Percentiles rank a stretch among this genome's conserved stretches.
These are phyloP conservation scores for Ampelomyces quisqualis DNA, from an alignment of 2,329 filamentous ascomycete species.

Conservation along the genomic window DNA sequence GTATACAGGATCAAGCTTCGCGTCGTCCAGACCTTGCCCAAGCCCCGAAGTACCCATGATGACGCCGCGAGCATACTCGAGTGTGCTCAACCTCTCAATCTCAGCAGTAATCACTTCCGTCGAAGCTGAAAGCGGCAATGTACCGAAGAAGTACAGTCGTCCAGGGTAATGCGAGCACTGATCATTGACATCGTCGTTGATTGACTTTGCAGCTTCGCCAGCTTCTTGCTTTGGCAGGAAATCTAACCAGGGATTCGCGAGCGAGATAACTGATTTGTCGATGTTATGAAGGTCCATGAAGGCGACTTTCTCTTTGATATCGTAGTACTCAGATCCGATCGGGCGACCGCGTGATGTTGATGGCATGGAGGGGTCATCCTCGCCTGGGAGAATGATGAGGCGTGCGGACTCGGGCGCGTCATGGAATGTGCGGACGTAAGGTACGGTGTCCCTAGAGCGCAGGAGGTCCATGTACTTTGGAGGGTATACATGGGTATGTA, in stretches of 20 bases:
- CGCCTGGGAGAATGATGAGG: slow-evolving; percentile 64
- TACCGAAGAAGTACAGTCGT: slow-evolving; percentile 78
- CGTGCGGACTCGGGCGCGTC: slow-evolving; percentile 57
- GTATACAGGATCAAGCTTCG: slow-evolving; percentile 70
- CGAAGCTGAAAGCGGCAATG: slow-evolving; percentile 73
- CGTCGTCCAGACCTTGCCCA: slow-evolving; percentile 78
- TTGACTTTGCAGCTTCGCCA: slow-evolving; percentile 60
- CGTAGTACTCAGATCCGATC: slow-evolving; percentile 79
- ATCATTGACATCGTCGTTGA: slow-evolving; percentile 75
- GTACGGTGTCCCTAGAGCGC: slow-evolving; percentile 60
- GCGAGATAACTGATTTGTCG: slow-evolving; percentile 78
- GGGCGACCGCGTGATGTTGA: slow-evolving; percentile 69
- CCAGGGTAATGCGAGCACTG: slow-evolving; percentile 68
- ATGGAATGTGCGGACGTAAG: slow-evolving; percentile 68
- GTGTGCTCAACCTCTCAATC: slow-evolving; percentile 60
- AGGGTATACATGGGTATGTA: slow-evolving; percentile 66
- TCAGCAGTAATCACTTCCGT: slow-evolving; percentile 62
- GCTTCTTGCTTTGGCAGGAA: slow-evolving; percentile 68
- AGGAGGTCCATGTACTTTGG: slow-evolving; percentile 61
- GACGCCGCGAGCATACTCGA: slow-evolving; percentile 76
- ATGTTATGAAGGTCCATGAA: slow-evolving; percentile 89
- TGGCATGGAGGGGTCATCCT: slow-evolving; percentile 55
- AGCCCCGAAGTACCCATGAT: slow-evolving; percentile 85
- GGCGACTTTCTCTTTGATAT: slow-evolving; percentile 73
- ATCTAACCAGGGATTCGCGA: slow-evolving; percentile 94